A percentile compares a stretch with the other conserved stretches of the same genome.
Evolutionary conservation across 129 eudicot species (phyloP).

Genomic region (Artemisia tridentata): DNA sequence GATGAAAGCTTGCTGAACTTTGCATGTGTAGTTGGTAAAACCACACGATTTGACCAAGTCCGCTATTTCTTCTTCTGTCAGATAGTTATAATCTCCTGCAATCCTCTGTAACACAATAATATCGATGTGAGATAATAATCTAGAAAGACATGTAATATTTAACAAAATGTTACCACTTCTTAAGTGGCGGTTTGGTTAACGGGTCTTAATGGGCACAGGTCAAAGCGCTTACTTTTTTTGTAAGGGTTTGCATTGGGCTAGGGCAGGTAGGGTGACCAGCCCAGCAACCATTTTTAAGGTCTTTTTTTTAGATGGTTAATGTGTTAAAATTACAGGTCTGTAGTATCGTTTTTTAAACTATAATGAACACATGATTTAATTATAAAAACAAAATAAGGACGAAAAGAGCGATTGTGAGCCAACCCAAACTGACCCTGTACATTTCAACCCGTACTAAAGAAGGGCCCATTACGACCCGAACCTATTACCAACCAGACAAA

Average conservation of each 20-base stretch:
- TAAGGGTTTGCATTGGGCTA: too few species aligned
- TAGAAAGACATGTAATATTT: too few species aligned
- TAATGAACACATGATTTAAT: neutral
- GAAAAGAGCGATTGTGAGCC: neutral
- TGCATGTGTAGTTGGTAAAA: constrained; percentile 67
- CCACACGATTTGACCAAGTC: constrained; percentile 87
- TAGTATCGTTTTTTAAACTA: neutral
- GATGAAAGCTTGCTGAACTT: constrained; percentile 76
- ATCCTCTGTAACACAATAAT: too few species aligned
- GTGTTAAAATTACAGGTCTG: too few species aligned
- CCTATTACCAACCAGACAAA: neutral
- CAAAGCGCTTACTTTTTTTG: too few species aligned
- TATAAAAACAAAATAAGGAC: neutral
- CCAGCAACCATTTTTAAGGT: too few species aligned
- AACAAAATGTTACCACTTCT: too few species aligned
- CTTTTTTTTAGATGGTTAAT: too few species aligned
- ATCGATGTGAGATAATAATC: too few species aligned
- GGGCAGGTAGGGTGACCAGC: too few species aligned
- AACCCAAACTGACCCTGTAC: neutral
- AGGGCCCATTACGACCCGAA: neutral
- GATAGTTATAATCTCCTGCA: constrained; percentile 40
- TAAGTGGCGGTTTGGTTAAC: too few species aligned
- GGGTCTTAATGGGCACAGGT: too few species aligned
- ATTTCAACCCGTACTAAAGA: neutral
- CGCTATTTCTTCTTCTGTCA: constrained; percentile 80